Percentiles rank a stretch among this genome's conserved stretches.
phyloP scores from a whole-genome alignment of 768 basidiomycete species.

The Termitomyces sp. region DNA sequence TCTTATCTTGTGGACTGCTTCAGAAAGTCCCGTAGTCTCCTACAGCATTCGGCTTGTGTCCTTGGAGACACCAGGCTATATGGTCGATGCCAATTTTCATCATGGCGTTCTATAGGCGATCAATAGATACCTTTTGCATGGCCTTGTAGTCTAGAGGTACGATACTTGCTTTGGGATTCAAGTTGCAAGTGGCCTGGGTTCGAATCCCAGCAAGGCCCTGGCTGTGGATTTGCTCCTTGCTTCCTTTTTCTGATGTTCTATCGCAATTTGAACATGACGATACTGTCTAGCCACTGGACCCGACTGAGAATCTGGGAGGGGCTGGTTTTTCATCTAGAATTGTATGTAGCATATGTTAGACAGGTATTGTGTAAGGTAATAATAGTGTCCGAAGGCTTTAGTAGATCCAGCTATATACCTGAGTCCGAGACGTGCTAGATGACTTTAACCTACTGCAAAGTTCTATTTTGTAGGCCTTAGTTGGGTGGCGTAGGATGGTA shows the following conservation, averaged over 20 bases:
- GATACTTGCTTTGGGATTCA: conserved; percentile 49
- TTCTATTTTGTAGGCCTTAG: no score
- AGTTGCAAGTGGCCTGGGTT: conserved; percentile 50
- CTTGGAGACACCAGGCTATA: not conserved
- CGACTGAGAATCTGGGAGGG: no score
- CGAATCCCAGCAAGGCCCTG: conserved; percentile 48
- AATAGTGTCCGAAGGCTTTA: not conserved
- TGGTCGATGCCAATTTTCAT: no score
- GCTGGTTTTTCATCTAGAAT: not conserved
- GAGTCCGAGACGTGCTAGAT: not conserved
- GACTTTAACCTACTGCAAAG: not conserved
- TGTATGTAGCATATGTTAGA: not conserved
- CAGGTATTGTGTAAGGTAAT: not conserved
- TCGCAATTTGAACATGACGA: no score
- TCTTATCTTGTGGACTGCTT: no score
- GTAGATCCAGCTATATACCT: no score
- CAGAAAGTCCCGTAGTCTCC: not conserved
- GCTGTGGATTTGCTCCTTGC: not conserved
- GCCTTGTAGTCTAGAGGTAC: conserved; percentile 40
- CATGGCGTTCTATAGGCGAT: no score
- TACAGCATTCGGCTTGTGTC: not conserved
- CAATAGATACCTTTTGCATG: no score
- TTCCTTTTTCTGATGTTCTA: not conserved
- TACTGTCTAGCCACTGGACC: no score
- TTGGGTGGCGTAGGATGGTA: no score